Conservation (phyloP, 1,139 yeast species). For the Yamadazyma sp. region DNA sequence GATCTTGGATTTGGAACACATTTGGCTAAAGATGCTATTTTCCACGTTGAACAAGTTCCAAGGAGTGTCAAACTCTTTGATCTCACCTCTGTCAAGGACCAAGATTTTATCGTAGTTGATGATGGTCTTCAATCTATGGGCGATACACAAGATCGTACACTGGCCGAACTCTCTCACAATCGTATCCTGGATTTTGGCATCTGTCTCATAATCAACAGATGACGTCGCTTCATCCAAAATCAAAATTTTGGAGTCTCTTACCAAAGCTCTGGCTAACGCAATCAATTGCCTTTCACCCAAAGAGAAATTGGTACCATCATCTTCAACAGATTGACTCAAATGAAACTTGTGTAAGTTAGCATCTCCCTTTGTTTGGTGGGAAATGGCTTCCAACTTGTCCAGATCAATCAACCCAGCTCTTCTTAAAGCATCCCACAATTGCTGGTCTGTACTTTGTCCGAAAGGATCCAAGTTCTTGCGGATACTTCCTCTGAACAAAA, state of each 20-base stretch:
- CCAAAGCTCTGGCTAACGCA: slow-evolving; percentile 44
- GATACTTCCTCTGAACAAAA: slow-evolving; percentile 79
- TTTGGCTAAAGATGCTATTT: slow-evolving; percentile 38
- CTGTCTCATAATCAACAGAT: slow-evolving; percentile 46
- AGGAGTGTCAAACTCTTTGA: slow-evolving; percentile 51
- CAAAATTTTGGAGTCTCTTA: slow-evolving; percentile 36
- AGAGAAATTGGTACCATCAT: slow-evolving; percentile 41
- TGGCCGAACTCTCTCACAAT: slow-evolving; percentile 33
- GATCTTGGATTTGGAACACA: slow-evolving; percentile 37
- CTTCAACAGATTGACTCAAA: slow-evolving; percentile 38
- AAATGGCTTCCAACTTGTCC: slow-evolving; percentile 41
- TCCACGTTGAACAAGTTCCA: slow-evolving; percentile 31
- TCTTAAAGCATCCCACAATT: slow-evolving; percentile 36
- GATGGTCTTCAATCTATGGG: slow-evolving; percentile 42
- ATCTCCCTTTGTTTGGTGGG: slow-evolving; percentile 38
- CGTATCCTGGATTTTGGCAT: slow-evolving; percentile 37
- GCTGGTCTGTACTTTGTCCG: slow-evolving; percentile 29
- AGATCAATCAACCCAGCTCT: slow-evolving; percentile 31
- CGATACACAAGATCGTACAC: slow-evolving; percentile 43
- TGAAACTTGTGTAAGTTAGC: slow-evolving; percentile 46
- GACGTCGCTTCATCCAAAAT: slow-evolving; percentile 46
- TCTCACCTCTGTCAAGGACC: slow-evolving; percentile 57
- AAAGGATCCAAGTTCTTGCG: slow-evolving; percentile 78
- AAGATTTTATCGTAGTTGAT: slow-evolving; percentile 37
- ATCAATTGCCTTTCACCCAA: slow-evolving; percentile 43